Conservation (phyloP, 306 rosid genomes). For the Trichosanthes cucumerina region DNA sequence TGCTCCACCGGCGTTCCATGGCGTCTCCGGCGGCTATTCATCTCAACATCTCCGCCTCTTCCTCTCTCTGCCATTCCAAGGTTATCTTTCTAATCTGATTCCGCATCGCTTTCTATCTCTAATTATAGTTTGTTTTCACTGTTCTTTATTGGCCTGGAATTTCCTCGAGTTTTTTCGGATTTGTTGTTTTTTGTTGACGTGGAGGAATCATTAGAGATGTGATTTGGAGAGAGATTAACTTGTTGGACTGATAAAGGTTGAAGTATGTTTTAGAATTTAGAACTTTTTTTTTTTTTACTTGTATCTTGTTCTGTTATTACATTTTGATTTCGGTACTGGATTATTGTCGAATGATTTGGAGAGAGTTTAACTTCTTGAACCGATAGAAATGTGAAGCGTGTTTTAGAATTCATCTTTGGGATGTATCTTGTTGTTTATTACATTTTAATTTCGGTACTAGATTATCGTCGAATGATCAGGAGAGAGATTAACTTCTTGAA, state of each 20-base stretch:
- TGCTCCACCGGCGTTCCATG: conserved; percentile 30
- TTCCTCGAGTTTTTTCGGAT: neutral
- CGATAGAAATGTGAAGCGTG: neutral
- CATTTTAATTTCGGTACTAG: neutral
- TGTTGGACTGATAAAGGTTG: neutral
- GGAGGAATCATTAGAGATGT: neutral
- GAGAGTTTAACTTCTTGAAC: neutral
- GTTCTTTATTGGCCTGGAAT: neutral
- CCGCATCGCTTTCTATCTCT: neutral
- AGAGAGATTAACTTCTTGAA: neutral
- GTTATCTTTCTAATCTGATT: conserved; percentile 14
- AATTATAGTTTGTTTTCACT: neutral
- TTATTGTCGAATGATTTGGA: neutral
- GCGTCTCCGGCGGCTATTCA: conserved; percentile 46
- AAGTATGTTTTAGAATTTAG: neutral
- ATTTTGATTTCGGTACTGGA: neutral
- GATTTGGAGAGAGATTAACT: neutral
- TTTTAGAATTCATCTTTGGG: neutral
- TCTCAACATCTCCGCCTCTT: conserved; percentile 24
- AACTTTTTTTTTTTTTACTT: no score
- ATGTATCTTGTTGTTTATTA: neutral
- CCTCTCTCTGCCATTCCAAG: conserved; percentile 31
- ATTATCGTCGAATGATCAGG: neutral
- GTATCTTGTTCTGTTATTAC: neutral
- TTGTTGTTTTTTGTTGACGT: neutral